Conservation (phyloP, 2,329 filamentous ascomycete species). For the Lachnellula cervina region DNA sequence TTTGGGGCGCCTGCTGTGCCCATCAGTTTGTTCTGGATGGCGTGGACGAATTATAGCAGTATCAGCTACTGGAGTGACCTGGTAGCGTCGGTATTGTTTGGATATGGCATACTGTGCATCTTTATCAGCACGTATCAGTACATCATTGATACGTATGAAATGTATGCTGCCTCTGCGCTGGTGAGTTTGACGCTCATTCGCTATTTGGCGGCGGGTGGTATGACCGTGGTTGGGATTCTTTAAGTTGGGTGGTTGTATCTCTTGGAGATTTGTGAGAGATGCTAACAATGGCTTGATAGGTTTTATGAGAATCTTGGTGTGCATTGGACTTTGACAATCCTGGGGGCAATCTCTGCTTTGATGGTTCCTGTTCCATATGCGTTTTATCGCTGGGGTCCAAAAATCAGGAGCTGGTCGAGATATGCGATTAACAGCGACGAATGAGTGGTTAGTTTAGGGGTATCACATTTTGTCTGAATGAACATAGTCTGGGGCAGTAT, state of each 20-base stretch:
- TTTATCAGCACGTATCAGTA: slow-evolving; percentile 39
- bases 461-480: too few species aligned
- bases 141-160: slow-evolving; percentile 40
- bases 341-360: slow-evolving; percentile 23
- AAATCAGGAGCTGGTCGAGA: slow-evolving; percentile 17
- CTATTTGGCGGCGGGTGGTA: slow-evolving; percentile 36
- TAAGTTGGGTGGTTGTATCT: not conserved
- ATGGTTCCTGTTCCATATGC: slow-evolving; percentile 22
- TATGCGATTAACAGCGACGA: slow-evolving; percentile 15
- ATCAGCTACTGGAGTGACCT: slow-evolving; percentile 38
- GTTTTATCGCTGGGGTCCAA: slow-evolving; percentile 17
- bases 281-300: too few species aligned
- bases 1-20: slow-evolving; percentile 15
- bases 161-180: slow-evolving; percentile 35
- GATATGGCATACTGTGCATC: slow-evolving; percentile 38
- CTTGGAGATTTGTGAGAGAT: not conserved
- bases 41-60: slow-evolving; percentile 28
- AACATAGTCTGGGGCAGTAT: not conserved
- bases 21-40: slow-evolving; percentile 19
- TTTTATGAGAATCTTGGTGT: slow-evolving; percentile 37
- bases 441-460: not conserved
- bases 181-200: slow-evolving; percentile 35
- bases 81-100: slow-evolving; percentile 36
- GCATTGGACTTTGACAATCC: slow-evolving; percentile 37
- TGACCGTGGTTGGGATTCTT: slow-evolving; percentile 29